Evolutionary conservation across 2,329 filamentous ascomycete species (phyloP).

Genomic region (Ascochyta clinopodiicola): DNA sequence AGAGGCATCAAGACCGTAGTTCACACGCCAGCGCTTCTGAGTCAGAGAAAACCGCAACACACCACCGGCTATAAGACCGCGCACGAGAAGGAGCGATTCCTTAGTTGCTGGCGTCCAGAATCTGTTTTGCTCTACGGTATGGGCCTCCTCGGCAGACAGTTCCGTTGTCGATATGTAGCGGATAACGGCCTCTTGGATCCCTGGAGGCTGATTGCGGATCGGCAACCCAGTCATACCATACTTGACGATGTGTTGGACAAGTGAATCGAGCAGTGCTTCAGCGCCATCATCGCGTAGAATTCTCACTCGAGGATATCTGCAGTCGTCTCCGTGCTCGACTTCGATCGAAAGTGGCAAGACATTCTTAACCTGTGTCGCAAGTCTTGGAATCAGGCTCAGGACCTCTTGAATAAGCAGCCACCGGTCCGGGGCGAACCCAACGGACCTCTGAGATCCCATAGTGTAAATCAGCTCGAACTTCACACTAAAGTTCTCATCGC

Average conservation of each 20-base stretch:
- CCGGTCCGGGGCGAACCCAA: constrained; percentile 62
- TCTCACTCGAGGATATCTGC: constrained; percentile 57
- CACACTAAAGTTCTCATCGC: constrained; percentile 67
- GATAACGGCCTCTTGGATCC: constrained; percentile 42
- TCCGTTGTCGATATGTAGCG: constrained; percentile 55
- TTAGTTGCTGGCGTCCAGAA: constrained; percentile 50
- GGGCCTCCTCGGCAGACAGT: constrained; percentile 40
- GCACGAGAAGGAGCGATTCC: constrained; percentile 55
- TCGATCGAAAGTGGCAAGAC: constrained; percentile 54
- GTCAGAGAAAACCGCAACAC: constrained; percentile 62
- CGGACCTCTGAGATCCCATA: constrained; percentile 58
- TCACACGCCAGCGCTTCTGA: constrained; percentile 69
- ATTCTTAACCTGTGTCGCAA: constrained; percentile 39
- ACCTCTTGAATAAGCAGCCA: constrained; percentile 65
- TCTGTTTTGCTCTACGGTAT: constrained; percentile 10
- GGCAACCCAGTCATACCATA: constrained; percentile 56
- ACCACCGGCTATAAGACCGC: constrained; percentile 63
- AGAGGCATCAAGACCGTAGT: constrained; percentile 63
- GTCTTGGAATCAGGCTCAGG: constrained; percentile 53
- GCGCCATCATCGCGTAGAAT: constrained; percentile 54
- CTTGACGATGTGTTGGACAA: constrained; percentile 51
- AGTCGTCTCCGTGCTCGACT: constrained; percentile 41
- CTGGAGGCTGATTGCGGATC: constrained; percentile 45
- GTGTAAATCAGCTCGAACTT: constrained; percentile 71
- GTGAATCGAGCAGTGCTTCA: constrained; percentile 26